Percentiles rank a stretch among this genome's conserved stretches.
These are phyloP conservation scores for Xanthoconium purpureum DNA, from an alignment of 768 basidiomycete species.

Conservation along the genomic window DNA sequence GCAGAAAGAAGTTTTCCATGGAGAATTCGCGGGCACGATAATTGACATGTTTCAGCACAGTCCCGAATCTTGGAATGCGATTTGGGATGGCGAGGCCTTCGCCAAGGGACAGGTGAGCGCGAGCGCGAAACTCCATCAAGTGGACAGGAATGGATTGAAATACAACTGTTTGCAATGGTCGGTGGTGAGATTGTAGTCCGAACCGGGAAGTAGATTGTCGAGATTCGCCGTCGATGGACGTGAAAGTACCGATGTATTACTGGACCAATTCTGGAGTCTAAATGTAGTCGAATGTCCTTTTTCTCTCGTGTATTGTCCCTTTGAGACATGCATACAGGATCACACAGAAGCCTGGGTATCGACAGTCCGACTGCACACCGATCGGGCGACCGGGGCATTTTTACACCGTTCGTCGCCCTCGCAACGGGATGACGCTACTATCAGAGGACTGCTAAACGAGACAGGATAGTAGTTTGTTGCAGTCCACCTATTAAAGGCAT, in stretches of 20 bases:
- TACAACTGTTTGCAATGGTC: conserved; percentile 27
- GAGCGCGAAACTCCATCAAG: neutral
- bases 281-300: too few relatives aligned
- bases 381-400: too few relatives aligned
- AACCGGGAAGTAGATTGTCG: neutral
- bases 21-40: neutral
- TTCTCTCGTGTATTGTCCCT: too few relatives aligned
- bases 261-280: too few relatives aligned
- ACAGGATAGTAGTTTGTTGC: too few relatives aligned
- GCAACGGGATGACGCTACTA: too few relatives aligned
- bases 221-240: neutral
- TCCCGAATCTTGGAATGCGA: conserved; percentile 34
- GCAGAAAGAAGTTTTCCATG: neutral
- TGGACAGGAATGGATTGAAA: neutral
- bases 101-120: conserved; percentile 11
- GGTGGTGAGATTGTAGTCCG: conserved; percentile 14
- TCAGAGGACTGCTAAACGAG: too few relatives aligned
- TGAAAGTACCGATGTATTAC: neutral
- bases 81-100: conserved; percentile 41
- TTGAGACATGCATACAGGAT: too few relatives aligned
- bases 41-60: conserved; percentile 29
- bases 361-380: too few relatives aligned
- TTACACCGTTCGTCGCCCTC: too few relatives aligned
- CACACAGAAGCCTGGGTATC: too few relatives aligned
- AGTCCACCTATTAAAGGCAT: too few relatives aligned